Base-by-base conservation (phyloP, 495 filamentous ascomycete species). In the Annulohypoxylon stygium region DNA sequence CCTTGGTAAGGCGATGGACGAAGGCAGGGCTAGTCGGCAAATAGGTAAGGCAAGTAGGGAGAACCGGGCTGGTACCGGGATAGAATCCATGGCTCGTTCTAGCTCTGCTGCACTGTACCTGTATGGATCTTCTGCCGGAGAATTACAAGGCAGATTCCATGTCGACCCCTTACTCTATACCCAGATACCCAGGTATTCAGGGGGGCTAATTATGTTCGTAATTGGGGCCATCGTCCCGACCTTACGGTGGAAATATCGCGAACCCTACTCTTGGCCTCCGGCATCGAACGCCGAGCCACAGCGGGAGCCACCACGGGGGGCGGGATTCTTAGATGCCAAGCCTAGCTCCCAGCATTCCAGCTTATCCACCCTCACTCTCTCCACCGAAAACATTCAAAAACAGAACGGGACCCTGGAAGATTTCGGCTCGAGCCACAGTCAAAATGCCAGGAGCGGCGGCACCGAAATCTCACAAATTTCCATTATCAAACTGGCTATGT, bases 51-150 rank as follows among this genome's bases (percentile, higher is more conserved):
- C 48, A 53, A 30, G 2, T 30, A 53, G 23, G 48, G 48, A 30
- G 23, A 53, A 26, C 48, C 48, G 48, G 48, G 16, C 20, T 14
- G 48, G 5, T 18, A 9, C 50, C 50, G 50, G 50, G 50, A 54
- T 33, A 54, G 30, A 57, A 36, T 57, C 33, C 53, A 57, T 55
- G 8, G 53, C 20, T 33, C 53, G 53, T 57, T 57, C 53, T 57
- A 57, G 53, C n/a, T 37, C 26, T 37, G 30, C 33, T 57, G 16
- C 33, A 37, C 18, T n/a, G n/a, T 37, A 57, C 30, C 53, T 20
- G 25, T 10, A 37, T 57, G 30, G 20, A 37, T 14, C 25, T 36
- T 54, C 12, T 33, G 6, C 5, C 12, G 12, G 50, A 54, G 25
- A 54, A 54, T 54, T 26, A 47, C 43, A 20, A 47, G 43, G 43